Evolutionary conservation across 148 eudicot genomes (phyloP), one percentile per base, ranked within the genome.

Genomic region (Rheum nobile): DNA sequence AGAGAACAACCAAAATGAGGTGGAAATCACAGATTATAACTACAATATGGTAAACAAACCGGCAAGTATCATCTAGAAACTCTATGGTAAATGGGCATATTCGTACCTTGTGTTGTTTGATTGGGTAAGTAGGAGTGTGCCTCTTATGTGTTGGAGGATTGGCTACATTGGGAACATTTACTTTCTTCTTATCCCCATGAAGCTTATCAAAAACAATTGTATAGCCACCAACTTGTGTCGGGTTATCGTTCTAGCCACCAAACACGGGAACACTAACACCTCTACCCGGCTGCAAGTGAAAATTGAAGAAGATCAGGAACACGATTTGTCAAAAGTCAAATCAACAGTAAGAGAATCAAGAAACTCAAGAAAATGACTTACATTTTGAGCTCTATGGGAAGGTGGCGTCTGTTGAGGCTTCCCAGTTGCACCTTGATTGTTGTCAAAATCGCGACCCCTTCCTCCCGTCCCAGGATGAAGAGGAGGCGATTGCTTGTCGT

Each of bases 161-260:
- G 21, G 5, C 70, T 34, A 16, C 37, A 34, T 0, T 65, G n/a
- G 70, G 70, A 9, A 65, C 39, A 29, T 65, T 65, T 17, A 16
- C 39, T 7, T 65, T 32, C 38, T 65, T 65, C 70, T 65, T 65
- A 14, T 65, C 70, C 21, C 32, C 70, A 14, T 65, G 70, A 65
- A 65, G 70, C 17, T 65, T 65, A 0, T 65, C 70, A 17, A 65
- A 65, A 32, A 65, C 70, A 4, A 65, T 41, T 1, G 70, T 65
- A 14, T 65, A 65, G 39, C 70, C 70, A 7, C 70, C 70, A 17
- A 22, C 39, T 16, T 65, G 70, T 65, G 39, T 37, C 13, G 70
- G 70, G 31, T 65, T 24, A 34, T 65, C 9, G 32, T 65, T 65
- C 70, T 41, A 65, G 22, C 21, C 70, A 4, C 70, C 70, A 6